Evolutionary conservation across 306 rosid genomes (phyloP), one percentile per base, ranked within the genome.

Genomic region (Parietaria judaica): DNA sequence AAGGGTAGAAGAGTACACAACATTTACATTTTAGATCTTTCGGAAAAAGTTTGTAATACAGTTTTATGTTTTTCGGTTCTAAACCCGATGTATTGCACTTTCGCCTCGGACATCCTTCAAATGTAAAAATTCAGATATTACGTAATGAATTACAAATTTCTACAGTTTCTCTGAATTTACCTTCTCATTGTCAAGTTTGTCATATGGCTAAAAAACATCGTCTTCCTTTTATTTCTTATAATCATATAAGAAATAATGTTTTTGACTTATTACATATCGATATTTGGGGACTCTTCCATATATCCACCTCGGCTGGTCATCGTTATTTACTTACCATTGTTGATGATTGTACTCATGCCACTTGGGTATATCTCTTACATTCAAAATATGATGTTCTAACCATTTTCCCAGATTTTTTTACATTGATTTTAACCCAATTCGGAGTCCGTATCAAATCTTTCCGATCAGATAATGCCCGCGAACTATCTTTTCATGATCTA

Each of bases 211-310:
- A 68, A n/a, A 44, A 68, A n/a, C 8, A 12, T 23, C 16, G 47
- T 6, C 4, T n/a, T 3, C 44, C 60, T n/a, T 68, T 68, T 60
- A 11, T 37, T 11, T 17, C 35, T 1, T 50, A 41, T 49, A 14
- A 31, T 15, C 37, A n/a, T 15, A 8, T 12, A n/a, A n/a, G 4
- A 11, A 45, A n/a, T 2, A 0, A 3, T 8, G 6, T 36, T 0
- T 68, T 68, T 17, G 52, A 60, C 6, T 60, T 68, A n/a, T 41
- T 60, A 14, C 61, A 52, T 15, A 31, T 14, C 9, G 61, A 68
- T 31, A 51, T 51, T 12, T 51, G 17, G 54, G 61, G 72, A 1
- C 53, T 54, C 2, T 43, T 41, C 52, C 23, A 36, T n/a, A n/a
- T 23, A 6, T 0, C 35, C 0, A 46, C 54, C 11, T 8, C 0